These are phyloP conservation scores for Neckera pumila DNA, from an alignment of 225 moss, liverwort and hornwort genomes.

Conservation along the genomic window DNA sequence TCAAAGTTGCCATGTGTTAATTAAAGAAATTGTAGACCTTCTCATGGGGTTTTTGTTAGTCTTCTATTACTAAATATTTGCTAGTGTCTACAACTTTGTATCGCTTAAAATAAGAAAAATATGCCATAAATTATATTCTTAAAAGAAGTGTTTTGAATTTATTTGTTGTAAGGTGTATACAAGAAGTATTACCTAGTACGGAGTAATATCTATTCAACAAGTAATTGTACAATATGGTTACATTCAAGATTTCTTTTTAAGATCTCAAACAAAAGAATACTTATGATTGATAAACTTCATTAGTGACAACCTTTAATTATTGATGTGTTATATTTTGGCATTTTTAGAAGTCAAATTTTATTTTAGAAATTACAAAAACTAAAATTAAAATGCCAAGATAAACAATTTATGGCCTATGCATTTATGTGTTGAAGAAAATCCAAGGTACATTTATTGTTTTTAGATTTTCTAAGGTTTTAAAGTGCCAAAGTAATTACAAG, in stretches of 20 bases:
- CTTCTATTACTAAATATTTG: rapidly evolving
- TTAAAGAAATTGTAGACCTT: rapidly evolving
- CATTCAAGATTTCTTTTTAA: too few species aligned
- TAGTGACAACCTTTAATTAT: background rate
- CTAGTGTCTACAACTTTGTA: background rate
- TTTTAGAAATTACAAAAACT: too few species aligned
- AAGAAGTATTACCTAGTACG: background rate
- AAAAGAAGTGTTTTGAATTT: background rate
- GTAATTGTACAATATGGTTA: background rate
- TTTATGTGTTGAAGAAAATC: background rate
- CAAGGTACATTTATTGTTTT: too few species aligned
- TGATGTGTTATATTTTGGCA: background rate
- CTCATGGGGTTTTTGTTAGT: rapidly evolving
- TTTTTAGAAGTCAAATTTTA: too few species aligned
- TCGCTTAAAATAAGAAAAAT: too few species aligned
- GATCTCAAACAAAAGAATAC: rapidly evolving
- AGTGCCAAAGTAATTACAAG: too few species aligned
- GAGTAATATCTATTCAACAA: background rate
- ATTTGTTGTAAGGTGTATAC: too few species aligned
- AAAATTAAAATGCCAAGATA: rapidly evolving
- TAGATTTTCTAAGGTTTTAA: rapidly evolving
- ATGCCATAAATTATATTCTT: background rate
- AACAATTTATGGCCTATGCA: rapidly evolving
- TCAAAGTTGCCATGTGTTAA: background rate
- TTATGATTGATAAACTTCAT: background rate